These are phyloP conservation scores for Saccharum officinarum DNA, from an alignment of 176 grass and related monocot genomes.

Conservation along the genomic window DNA sequence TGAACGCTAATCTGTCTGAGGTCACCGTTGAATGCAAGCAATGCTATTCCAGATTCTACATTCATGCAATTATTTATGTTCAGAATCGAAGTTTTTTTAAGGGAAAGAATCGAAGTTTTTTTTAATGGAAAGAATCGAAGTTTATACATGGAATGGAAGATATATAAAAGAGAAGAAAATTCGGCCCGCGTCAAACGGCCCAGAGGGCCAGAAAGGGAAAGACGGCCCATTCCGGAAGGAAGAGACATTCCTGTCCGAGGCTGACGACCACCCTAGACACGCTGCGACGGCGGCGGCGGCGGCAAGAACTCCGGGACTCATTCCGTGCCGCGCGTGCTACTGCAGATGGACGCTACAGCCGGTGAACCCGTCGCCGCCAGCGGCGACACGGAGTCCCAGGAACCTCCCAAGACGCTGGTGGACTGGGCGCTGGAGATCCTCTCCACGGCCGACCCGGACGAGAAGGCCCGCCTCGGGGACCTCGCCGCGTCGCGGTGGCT, in stretches of 20 bases:
- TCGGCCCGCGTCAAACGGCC: neutral
- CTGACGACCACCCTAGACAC: neutral
- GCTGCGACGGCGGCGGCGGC: neutral
- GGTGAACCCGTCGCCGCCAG: neutral
- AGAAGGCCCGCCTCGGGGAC: slow-evolving; percentile 78
- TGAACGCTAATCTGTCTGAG: no score
- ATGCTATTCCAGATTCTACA: no score
- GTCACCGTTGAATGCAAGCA: no score
- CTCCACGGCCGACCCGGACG: slow-evolving; percentile 58
- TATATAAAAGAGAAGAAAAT: no score
- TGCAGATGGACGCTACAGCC: slow-evolving; percentile 16
- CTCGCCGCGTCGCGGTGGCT: slow-evolving; percentile 56
- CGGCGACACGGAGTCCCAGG: neutral
- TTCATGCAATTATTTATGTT: no score
- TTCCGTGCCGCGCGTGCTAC: neutral
- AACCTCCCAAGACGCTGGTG: slow-evolving; percentile 60
- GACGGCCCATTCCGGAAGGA: neutral
- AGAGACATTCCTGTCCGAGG: neutral
- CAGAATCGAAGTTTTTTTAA: no score
- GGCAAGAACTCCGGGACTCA: neutral
- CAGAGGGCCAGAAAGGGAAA: neutral
- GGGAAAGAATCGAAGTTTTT: no score
- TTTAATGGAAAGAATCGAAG: no score
- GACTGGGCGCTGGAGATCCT: slow-evolving; percentile 77
- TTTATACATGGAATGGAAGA: no score